A percentile compares a stretch with the other conserved stretches of the same genome.
Evolutionary conservation across 805 yeast species (phyloP).

Genomic region (Teunomyces atbi): DNA sequence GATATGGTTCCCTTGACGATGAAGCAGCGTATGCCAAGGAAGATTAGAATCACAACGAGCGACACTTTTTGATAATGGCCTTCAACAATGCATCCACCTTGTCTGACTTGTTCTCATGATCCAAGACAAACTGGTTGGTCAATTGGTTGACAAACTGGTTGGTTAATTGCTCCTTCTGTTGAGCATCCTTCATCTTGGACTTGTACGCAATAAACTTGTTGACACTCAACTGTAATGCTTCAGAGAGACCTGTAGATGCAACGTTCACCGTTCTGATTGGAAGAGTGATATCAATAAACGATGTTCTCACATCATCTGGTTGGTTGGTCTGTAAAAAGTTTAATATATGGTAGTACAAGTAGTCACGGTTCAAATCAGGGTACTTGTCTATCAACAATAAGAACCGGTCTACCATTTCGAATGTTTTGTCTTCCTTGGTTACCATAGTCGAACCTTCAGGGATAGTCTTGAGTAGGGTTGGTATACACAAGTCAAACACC

Average conservation of each 20-base stretch:
- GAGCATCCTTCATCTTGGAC: conserved; percentile 35
- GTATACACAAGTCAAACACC: conserved; percentile 35
- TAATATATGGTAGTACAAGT: conserved; percentile 65
- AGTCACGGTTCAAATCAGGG: conserved; percentile 62
- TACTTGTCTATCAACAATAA: conserved; percentile 67
- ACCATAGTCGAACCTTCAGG: conserved; percentile 20
- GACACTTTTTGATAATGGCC: conserved; percentile 41
- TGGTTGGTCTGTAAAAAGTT: conserved; percentile 47
- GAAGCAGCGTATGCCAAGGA: conserved; percentile 17
- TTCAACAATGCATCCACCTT: conserved; percentile 31
- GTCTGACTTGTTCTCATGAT: conserved; percentile 18
- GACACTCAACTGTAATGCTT: conserved; percentile 63
- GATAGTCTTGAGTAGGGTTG: conserved; percentile 26
- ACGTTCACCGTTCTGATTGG: conserved; percentile 57
- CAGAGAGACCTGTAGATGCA: conserved; percentile 48
- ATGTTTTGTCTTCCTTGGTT: conserved; percentile 38
- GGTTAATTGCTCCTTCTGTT: conserved; percentile 32
- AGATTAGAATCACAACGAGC: conserved; percentile 15
- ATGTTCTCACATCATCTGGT: conserved; percentile 38
- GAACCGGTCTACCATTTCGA: conserved; percentile 40
- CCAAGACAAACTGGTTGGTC: conserved; percentile 21
- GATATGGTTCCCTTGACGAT: conserved; percentile 13
- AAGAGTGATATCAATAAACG: conserved; percentile 57
- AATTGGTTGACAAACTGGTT: conserved; percentile 23
- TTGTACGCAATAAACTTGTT: conserved; percentile 67